These are phyloP conservation scores for Aspergillus pseudoglaucus DNA, from an alignment of 2,329 filamentous ascomycete genomes.

Conservation along the genomic window DNA sequence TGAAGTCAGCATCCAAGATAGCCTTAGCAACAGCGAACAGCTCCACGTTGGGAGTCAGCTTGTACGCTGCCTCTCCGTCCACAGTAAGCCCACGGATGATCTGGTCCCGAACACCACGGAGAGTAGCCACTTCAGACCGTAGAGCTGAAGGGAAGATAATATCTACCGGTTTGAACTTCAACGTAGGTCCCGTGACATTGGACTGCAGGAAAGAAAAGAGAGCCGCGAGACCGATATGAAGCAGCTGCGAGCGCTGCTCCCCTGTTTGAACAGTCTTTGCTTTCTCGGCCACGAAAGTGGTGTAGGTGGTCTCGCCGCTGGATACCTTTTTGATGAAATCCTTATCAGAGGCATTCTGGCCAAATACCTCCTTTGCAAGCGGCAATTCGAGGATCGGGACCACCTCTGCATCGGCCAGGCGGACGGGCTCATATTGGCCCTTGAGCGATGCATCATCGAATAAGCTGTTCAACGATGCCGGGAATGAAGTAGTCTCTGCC, in stretches of 20 bases:
- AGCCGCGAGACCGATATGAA: slow-evolving; percentile 59
- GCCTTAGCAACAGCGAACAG: slow-evolving; percentile 71
- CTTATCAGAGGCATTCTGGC: slow-evolving; percentile 24
- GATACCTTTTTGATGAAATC: slow-evolving; percentile 24
- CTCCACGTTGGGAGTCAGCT: slow-evolving; percentile 74
- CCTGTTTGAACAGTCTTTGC: slow-evolving; percentile 16
- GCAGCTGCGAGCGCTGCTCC: slow-evolving; percentile 32
- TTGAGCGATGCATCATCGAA: slow-evolving; percentile 24
- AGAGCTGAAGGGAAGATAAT: slow-evolving; percentile 42
- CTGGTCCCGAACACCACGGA: slow-evolving; percentile 46
- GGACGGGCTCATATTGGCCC: slow-evolving; percentile 29
- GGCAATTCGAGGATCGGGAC: slow-evolving; percentile 28
- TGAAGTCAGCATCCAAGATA: slow-evolving; percentile 44
- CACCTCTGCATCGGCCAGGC: slow-evolving; percentile 26
- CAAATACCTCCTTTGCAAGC: slow-evolving; percentile 34
- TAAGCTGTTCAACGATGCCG: slow-evolving; percentile 27
- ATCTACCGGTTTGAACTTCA: slow-evolving; percentile 52
- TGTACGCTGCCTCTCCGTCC: slow-evolving; percentile 82
- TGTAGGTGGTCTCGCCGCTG: slow-evolving; percentile 29
- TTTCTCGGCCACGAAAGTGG: slow-evolving; percentile 31
- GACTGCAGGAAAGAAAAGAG: slow-evolving; percentile 76
- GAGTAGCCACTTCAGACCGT: slow-evolving; percentile 32
- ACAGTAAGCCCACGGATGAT: slow-evolving; percentile 65
- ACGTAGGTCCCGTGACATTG: slow-evolving; percentile 79
- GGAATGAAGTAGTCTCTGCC: slow-evolving; percentile 19